Conservation (phyloP, 805 yeast species). For the Torulaspora delbrueckii region DNA sequence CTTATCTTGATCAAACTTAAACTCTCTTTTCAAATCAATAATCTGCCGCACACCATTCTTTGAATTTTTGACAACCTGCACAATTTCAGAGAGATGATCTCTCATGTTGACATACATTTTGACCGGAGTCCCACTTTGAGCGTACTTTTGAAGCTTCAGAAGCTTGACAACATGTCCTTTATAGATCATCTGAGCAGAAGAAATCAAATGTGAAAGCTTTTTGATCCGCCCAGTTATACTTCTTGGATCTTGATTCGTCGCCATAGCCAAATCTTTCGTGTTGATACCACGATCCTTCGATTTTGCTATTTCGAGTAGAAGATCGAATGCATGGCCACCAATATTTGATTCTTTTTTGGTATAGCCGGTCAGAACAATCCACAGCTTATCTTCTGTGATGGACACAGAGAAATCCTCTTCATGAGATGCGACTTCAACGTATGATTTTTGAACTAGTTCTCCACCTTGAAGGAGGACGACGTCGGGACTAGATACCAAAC, state of each 20-base stretch:
- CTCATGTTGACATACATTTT: constrained; percentile 26
- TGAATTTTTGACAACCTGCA: constrained; percentile 49
- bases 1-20: constrained; percentile 44
- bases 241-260: constrained; percentile 65
- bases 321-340: constrained; percentile 52
- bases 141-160: constrained; percentile 47
- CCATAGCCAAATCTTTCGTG: constrained; percentile 50
- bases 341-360: constrained; percentile 46
- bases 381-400: constrained; percentile 53
- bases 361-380: constrained; percentile 54
- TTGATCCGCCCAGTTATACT: constrained; percentile 62
- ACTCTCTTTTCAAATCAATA: constrained; percentile 55
- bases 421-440: constrained; percentile 3
- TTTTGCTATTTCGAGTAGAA: constrained; percentile 57
- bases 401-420: constrained; percentile 7
- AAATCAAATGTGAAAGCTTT: constrained; percentile 48
- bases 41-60: constrained; percentile 58
- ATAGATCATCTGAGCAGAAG: constrained; percentile 37
- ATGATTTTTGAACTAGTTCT: constrained; percentile 2
- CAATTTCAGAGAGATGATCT: constrained; percentile 36
- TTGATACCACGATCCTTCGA: constrained; percentile 53
- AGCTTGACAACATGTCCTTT: constrained; percentile 51
- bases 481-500: constrained; percentile 18
- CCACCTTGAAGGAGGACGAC: constrained; percentile 12
- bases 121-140: constrained; percentile 18